These are phyloP conservation scores for Dalbergia oliveri DNA, from an alignment of 306 rosid genomes.

Conservation along the genomic window DNA sequence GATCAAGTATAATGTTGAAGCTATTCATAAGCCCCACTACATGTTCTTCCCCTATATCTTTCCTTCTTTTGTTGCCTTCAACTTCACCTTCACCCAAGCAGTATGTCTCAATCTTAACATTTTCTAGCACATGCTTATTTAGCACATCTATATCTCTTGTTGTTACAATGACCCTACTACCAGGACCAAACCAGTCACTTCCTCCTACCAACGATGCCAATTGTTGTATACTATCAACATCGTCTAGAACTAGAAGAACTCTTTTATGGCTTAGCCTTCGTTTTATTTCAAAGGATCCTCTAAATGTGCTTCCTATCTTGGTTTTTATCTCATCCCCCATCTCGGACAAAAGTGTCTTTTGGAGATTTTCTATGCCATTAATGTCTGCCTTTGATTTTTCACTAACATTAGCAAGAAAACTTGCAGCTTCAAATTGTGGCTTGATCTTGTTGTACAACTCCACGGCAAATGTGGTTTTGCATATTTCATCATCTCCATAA, in stretches of 20 bases:
- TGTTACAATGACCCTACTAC: not conserved
- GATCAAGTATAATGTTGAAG: not conserved
- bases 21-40: not conserved
- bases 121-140: not conserved
- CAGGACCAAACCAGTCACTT: not conserved
- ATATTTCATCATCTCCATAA: not conserved
- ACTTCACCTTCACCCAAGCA: not conserved
- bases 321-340: not conserved
- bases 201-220: not conserved
- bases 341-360: slow-evolving; percentile 11
- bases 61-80: not conserved
- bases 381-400: not conserved
- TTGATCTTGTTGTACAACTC: not conserved
- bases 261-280: not conserved
- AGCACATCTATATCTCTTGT: not conserved
- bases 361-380: not conserved
- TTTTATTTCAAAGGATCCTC: not conserved
- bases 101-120: not conserved
- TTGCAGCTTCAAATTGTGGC: not conserved
- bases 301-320: too few relatives aligned
- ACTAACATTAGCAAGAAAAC: slow-evolving; percentile 6
- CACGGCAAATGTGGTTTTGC: slow-evolving; percentile 9
- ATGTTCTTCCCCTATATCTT: not conserved
- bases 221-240: not conserved
- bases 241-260: not conserved